Evolutionary conservation across 176 grass and related monocot genomes (phyloP).

Genomic region (Zizania latifolia): DNA sequence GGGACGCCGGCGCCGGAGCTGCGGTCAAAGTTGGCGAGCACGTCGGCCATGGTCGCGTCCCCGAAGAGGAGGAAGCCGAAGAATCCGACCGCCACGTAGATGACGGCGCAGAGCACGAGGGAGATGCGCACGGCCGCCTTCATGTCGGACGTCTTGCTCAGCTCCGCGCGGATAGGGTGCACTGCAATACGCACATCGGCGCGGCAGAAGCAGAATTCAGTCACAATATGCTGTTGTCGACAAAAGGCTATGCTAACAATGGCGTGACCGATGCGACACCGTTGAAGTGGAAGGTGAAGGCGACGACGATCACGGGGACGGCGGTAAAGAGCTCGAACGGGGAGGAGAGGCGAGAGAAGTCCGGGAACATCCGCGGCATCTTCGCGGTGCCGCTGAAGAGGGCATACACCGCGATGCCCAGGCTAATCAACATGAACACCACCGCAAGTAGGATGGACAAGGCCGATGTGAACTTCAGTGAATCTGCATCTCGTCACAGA

Average conservation of each 20-base stretch:
- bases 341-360: constrained; percentile 58
- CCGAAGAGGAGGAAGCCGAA: constrained; percentile 90
- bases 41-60: constrained; percentile 74
- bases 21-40: constrained; percentile 86
- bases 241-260: background rate
- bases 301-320: constrained; percentile 76
- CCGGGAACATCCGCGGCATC: constrained; percentile 66
- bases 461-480: constrained; percentile 75
- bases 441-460: constrained; percentile 74
- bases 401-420: constrained; percentile 67
- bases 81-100: constrained; percentile 81
- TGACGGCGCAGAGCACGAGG: constrained; percentile 55
- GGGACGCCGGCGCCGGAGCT: constrained; percentile 48
- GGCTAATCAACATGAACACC: constrained; percentile 72
- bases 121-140: constrained; percentile 67
- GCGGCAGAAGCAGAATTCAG: background rate
- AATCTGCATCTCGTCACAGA: constrained; percentile 49
- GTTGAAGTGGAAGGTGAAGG: constrained; percentile 99
- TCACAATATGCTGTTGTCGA: no score
- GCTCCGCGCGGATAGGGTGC: constrained; percentile 72
- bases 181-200: constrained; percentile 31
- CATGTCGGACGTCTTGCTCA: constrained; percentile 80
- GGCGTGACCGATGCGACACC: constrained; percentile 19
- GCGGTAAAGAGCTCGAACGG: constrained; percentile 87
- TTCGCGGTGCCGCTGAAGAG: constrained; percentile 59